Percentiles rank a stretch among this genome's conserved stretches.
These are phyloP conservation scores for Trichoderma sp. DNA, from an alignment of 2,329 filamentous ascomycete species.

Conservation along the genomic window DNA sequence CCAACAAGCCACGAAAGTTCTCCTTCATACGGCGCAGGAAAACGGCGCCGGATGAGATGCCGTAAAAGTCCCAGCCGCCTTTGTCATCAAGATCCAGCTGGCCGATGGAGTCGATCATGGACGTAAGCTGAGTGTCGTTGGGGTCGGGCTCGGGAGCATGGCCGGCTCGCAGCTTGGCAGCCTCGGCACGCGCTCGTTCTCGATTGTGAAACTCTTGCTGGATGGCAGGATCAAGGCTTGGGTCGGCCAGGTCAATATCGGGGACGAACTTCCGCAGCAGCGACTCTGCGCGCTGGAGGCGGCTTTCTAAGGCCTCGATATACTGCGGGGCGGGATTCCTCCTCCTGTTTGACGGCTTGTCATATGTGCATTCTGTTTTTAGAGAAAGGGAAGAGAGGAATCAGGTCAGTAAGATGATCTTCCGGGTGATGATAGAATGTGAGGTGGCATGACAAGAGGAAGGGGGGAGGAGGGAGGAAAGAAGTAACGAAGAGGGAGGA, in stretches of 20 bases:
- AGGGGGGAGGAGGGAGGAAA: not conserved
- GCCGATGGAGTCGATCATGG: constrained; percentile 92
- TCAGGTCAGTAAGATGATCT: not conserved
- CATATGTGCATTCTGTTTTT: constrained; percentile 81
- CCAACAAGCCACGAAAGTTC: constrained; percentile 78
- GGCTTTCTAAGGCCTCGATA: constrained; percentile 82
- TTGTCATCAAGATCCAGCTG: constrained; percentile 89
- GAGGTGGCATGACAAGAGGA: no score
- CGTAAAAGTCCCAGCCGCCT: constrained; percentile 93
- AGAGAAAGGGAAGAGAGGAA: no score
- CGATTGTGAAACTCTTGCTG: constrained; percentile 67
- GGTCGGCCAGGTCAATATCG: constrained; percentile 82
- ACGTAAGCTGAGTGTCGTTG: constrained; percentile 76
- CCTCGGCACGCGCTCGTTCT: constrained; percentile 52
- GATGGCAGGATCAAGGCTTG: constrained; percentile 75
- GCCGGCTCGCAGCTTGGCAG: constrained; percentile 47
- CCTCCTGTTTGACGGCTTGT: constrained; percentile 88
- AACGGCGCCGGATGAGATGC: constrained; percentile 86
- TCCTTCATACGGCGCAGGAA: constrained; percentile 87
- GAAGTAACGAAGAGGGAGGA: not conserved
- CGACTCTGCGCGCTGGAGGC: constrained; percentile 79
- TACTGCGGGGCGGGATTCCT: constrained; percentile 92
- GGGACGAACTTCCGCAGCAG: constrained; percentile 79
- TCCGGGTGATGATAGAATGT: not conserved
- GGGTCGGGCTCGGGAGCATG: constrained; percentile 43